A percentile compares a stretch with the other conserved stretches of the same genome.
Conservation (phyloP, 495 filamentous ascomycete genomes). For the Penicillium desertorum region DNA sequence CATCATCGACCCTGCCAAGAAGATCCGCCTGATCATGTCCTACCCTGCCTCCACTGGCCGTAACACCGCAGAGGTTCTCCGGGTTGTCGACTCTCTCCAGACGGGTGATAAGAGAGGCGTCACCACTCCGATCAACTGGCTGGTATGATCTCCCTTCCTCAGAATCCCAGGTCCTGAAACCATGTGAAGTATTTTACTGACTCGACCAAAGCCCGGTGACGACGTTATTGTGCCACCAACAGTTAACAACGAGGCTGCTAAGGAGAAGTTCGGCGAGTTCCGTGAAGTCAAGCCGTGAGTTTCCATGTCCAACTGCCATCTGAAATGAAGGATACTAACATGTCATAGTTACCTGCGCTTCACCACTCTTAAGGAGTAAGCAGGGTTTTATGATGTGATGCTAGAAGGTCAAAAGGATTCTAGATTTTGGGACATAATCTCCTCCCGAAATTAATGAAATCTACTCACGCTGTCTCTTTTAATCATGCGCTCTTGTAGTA, state of each 20-base stretch:
- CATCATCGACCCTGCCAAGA: conserved; percentile 69
- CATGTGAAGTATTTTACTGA: background rate
- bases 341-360: conserved; percentile 46
- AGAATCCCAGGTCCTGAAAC: background rate
- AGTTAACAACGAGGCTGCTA: conserved; percentile 61
- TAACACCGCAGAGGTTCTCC: conserved; percentile 64
- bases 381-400: conserved; percentile 22
- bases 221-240: conserved; percentile 68
- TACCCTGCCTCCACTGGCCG: conserved; percentile 66
- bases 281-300: conserved; percentile 63
- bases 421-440: background rate
- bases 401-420: conserved; percentile 13
- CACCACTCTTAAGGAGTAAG: conserved; percentile 45
- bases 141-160: background rate
- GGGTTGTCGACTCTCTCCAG: conserved; percentile 66
- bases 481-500: background rate
- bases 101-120: conserved; percentile 62
- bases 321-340: conserved; percentile 19
- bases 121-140: conserved; percentile 62
- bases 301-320: background rate
- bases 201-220: conserved; percentile 43
- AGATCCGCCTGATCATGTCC: conserved; percentile 65
- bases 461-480: background rate
- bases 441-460: conserved; percentile 7
- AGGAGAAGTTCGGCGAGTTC: conserved; percentile 66